Evolutionary conservation across 2,329 filamentous ascomycete genomes (phyloP).

Genomic region (Macroventuria anomochaeta): DNA sequence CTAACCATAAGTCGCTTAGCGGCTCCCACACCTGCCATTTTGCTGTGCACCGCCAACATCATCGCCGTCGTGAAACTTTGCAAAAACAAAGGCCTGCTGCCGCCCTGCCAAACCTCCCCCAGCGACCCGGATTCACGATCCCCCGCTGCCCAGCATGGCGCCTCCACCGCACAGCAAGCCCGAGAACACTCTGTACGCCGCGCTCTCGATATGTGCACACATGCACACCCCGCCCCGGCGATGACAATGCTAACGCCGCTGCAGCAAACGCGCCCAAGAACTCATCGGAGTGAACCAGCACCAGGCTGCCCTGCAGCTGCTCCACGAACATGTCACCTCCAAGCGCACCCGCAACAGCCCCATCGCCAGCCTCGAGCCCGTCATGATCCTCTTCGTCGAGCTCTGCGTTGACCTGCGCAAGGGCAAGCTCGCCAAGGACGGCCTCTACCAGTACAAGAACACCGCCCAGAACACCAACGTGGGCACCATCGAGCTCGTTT

Average conservation of each 20-base stretch:
- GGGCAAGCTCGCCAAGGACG: conserved; percentile 98
- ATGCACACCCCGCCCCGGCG: conserved; percentile 13
- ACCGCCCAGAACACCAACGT: conserved; percentile 99
- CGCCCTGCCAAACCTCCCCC: conserved; percentile 20
- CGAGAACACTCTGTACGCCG: conserved; percentile 82
- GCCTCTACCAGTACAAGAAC: conserved; percentile 99
- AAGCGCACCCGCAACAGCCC: conserved; percentile 98
- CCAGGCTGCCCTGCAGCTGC: conserved; percentile 87
- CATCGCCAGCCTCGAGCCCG: conserved; percentile 93
- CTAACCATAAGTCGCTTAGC: conserved; percentile 8
- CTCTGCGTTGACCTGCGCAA: conserved; percentile 97
- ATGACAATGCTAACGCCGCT: conserved; percentile 26
- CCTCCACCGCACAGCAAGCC: conserved; percentile 96
- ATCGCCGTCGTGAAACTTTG: conserved; percentile 28
- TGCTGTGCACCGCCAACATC: conserved; percentile 18
- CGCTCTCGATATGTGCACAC: background rate
- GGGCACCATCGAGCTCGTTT: conserved; percentile 88
- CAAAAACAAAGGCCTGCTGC: conserved; percentile 19
- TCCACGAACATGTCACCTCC: conserved; percentile 99
- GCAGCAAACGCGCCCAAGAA: conserved; percentile 81
- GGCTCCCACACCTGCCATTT: conserved; percentile 23
- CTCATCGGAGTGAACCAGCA: conserved; percentile 97
- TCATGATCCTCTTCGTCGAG: conserved; percentile 97
- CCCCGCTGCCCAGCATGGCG: conserved; percentile 69
- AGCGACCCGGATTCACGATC: conserved; percentile 36